Evolutionary conservation across 2,329 filamentous ascomycete species (phyloP).

Genomic region (Cytospora schulzeri): DNA sequence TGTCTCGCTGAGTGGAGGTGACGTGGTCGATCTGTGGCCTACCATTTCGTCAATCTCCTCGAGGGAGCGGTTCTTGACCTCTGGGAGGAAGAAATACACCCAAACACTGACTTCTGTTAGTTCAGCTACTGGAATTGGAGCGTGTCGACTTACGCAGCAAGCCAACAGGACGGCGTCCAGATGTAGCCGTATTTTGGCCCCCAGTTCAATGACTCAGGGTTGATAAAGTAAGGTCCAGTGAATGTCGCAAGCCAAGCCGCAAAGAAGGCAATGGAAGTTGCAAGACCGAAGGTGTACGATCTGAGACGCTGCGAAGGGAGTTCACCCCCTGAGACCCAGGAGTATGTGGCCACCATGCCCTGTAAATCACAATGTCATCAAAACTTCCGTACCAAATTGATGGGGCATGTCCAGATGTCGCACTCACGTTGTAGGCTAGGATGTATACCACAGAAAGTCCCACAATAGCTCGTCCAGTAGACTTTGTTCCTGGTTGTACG

Average conservation of each 20-base stretch:
- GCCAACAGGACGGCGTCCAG: conserved; percentile 46
- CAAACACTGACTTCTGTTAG: conserved; percentile 31
- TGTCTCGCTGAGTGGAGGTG: background rate
- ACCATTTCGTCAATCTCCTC: conserved; percentile 61
- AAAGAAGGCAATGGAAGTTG: conserved; percentile 55
- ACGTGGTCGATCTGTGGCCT: conserved; percentile 15
- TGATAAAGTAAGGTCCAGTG: conserved; percentile 63
- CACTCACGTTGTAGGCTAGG: conserved; percentile 51
- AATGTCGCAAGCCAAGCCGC: conserved; percentile 60
- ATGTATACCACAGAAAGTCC: conserved; percentile 57
- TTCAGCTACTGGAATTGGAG: background rate
- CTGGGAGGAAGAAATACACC: conserved; percentile 54
- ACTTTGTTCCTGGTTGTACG: conserved; percentile 39
- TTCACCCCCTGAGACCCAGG: conserved; percentile 60
- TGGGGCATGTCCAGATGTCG: accelerated
- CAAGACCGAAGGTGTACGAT: conserved; percentile 58
- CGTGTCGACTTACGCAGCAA: conserved; percentile 34
- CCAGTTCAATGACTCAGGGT: conserved; percentile 55
- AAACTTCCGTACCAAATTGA: background rate
- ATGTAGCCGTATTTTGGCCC: conserved; percentile 61
- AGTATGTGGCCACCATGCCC: conserved; percentile 55
- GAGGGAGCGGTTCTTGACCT: conserved; percentile 54
- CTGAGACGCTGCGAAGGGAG: conserved; percentile 59
- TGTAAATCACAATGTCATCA: conserved; percentile 10
- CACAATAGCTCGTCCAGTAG: conserved; percentile 51